Conservation (phyloP, 1,284 basidiomycete species). For the Papiliotrema laurentii region DNA sequence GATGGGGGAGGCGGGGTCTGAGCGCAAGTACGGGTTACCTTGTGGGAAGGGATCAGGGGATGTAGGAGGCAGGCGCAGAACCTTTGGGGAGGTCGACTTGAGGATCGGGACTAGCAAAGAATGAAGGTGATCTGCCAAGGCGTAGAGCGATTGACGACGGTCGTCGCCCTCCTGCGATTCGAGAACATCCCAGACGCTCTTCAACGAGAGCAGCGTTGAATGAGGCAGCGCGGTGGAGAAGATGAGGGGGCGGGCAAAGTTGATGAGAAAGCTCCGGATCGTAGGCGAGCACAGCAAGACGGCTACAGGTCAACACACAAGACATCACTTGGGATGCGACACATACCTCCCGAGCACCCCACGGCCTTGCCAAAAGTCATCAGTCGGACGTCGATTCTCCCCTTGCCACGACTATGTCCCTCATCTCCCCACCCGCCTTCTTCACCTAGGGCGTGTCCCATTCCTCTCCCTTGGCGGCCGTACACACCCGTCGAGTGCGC, state of each 20-base stretch:
- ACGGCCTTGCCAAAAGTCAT: slow-evolving; percentile 67
- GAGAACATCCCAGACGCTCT: slow-evolving; percentile 73
- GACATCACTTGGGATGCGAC: not conserved
- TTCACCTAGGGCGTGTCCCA: slow-evolving; percentile 37
- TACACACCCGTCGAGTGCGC: slow-evolving; percentile 83
- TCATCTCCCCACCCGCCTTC: slow-evolving; percentile 50
- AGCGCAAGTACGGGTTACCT: slow-evolving; percentile 8
- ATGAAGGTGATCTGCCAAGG: slow-evolving; percentile 20
- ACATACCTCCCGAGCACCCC: slow-evolving; percentile 71
- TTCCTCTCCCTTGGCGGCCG: slow-evolving; percentile 59
- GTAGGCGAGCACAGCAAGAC: slow-evolving; percentile 69
- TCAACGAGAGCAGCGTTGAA: slow-evolving; percentile 67
- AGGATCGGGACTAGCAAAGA: slow-evolving; percentile 22
- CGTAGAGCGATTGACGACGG: slow-evolving; percentile 24
- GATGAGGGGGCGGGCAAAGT: slow-evolving; percentile 86
- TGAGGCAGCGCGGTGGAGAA: slow-evolving; percentile 80
- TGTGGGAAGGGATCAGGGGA: slow-evolving; percentile 21
- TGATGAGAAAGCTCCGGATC: slow-evolving; percentile 78
- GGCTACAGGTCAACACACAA: slow-evolving; percentile 52
- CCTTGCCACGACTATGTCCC: slow-evolving; percentile 31
- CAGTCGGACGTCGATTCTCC: slow-evolving; percentile 51
- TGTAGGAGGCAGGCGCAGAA: slow-evolving; percentile 27
- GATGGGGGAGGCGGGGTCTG: slow-evolving; percentile 58
- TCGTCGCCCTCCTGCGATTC: slow-evolving; percentile 61
- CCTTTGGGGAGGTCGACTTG: slow-evolving; percentile 13